Base-by-base conservation (phyloP, 2,329 filamentous ascomycete species). In the Cercospora nicotianae region DNA sequence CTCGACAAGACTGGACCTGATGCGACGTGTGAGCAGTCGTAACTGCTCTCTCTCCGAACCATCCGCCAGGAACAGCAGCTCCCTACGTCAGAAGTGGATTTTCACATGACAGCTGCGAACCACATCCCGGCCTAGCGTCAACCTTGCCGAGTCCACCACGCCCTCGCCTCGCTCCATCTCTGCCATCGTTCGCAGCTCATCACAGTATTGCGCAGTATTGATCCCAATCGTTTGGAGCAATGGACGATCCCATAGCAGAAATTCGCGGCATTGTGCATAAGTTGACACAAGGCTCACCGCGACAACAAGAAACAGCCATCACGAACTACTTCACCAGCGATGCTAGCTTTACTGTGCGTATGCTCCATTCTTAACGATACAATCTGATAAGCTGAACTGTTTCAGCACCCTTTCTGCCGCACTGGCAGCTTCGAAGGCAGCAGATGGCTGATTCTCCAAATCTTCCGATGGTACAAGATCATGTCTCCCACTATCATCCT, bases 401-500 rank as follows among this genome's bases (percentile, higher is more conserved):
- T 16, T 7, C 51, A 64, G 3, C 92, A 96, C 72, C 92, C 92
- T 0, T 90, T 94, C 77, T 93, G 91, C 75, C 86, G 88, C 12
- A 91, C 92, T 2, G 83, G 82, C 53, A 82, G 79, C 68, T 87
- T 84, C 72, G 75, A 81, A 10, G 87, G 89, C 70, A 94, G 91
- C 9, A 85, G 91, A 53, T 87, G 84, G 80, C 77, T 91, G 5
- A 84, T 96, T 18, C 81, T 86, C 59, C 84, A 85, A 72, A 89
- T 96, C 66, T 96, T 92, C 76, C 87, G 88, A 48, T 94, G 91
- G 91, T 94, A 85, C 72, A 89, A 67, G 75, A 90, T 94, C 71
- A 83, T 96, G 76, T 92, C 89, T 69, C 93, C 93, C 0, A 82
- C 83, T 18, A 91, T 95, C 71, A 84, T 89, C 53, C 80, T 94